These are phyloP conservation scores for Picea mariana DNA, from an alignment of 83 land plant species.

Conservation along the genomic window DNA sequence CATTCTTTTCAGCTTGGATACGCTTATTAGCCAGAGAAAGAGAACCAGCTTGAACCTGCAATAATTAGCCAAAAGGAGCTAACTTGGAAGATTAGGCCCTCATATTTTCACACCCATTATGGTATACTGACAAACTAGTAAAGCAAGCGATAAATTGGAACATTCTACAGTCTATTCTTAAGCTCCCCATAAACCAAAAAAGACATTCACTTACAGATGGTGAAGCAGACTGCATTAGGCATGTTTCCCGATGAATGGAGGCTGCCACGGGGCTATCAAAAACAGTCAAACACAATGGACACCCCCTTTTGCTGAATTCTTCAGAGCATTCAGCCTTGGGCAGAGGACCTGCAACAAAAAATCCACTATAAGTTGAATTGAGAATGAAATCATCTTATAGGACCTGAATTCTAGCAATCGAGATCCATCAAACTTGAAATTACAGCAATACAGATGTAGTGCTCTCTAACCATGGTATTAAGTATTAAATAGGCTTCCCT, in stretches of 20 bases:
- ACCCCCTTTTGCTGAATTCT: constrained; percentile 39
- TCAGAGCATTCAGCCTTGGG: constrained; percentile 54
- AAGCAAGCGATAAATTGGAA: not conserved
- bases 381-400: not conserved
- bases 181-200: constrained; percentile 1
- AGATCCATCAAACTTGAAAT: not conserved
- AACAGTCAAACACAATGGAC: constrained; percentile 43
- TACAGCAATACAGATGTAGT: not conserved
- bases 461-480: not conserved
- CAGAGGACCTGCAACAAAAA: constrained; percentile 36
- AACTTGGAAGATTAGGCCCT: not conserved
- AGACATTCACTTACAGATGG: constrained; percentile 14
- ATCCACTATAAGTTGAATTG: not conserved
- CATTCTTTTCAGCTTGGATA: not conserved
- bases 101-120: not conserved
- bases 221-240: constrained; percentile 20
- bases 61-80: not conserved
- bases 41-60: not conserved
- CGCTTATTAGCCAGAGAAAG: not conserved
- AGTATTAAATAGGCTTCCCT: not conserved
- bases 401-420: not conserved
- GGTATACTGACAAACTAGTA: not conserved
- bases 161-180: not conserved
- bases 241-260: constrained; percentile 25
- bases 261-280: constrained; percentile 32